Conservation (phyloP, 1,284 basidiomycete species). For the Ceratobasidium theobromae region DNA sequence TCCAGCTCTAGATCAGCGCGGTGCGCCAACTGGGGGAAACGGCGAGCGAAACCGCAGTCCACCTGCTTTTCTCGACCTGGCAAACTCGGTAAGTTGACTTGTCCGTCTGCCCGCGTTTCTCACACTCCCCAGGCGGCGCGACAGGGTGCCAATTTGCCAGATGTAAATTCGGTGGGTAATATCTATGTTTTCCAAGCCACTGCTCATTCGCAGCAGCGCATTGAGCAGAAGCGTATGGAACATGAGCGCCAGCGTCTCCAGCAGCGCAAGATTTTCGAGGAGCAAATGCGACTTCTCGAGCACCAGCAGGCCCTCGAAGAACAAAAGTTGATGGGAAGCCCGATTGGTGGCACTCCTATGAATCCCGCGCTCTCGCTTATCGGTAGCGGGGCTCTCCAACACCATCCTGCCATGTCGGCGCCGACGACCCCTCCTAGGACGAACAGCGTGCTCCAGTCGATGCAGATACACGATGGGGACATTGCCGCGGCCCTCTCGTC, state of each 20-base stretch:
- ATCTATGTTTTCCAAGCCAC: background rate
- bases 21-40: slow-evolving; percentile 5
- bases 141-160: slow-evolving; percentile 77
- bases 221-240: slow-evolving; percentile 86
- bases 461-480: slow-evolving; percentile 6
- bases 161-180: slow-evolving; percentile 70
- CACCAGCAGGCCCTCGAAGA: slow-evolving; percentile 80
- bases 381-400: slow-evolving; percentile 43
- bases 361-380: slow-evolving; percentile 28
- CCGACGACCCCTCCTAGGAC: slow-evolving; percentile 77
- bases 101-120: slow-evolving; percentile 37
- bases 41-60: slow-evolving; percentile 77
- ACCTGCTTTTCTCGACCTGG: slow-evolving; percentile 84
- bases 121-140: slow-evolving; percentile 62
- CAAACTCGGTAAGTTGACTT: slow-evolving; percentile 71
- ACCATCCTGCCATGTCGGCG: slow-evolving; percentile 75
- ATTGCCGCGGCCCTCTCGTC: slow-evolving; percentile 17
- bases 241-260: slow-evolving; percentile 81
- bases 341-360: slow-evolving; percentile 37
- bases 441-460: slow-evolving; percentile 17
- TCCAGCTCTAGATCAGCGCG: slow-evolving; percentile 25
- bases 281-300: slow-evolving; percentile 89
- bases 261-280: slow-evolving; percentile 88
- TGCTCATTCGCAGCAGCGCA: slow-evolving; percentile 55
- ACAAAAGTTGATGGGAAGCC: slow-evolving; percentile 57